These are phyloP conservation scores for Botrytis fabae DNA, from an alignment of 2,329 filamentous ascomycete genomes.

Conservation along the genomic window DNA sequence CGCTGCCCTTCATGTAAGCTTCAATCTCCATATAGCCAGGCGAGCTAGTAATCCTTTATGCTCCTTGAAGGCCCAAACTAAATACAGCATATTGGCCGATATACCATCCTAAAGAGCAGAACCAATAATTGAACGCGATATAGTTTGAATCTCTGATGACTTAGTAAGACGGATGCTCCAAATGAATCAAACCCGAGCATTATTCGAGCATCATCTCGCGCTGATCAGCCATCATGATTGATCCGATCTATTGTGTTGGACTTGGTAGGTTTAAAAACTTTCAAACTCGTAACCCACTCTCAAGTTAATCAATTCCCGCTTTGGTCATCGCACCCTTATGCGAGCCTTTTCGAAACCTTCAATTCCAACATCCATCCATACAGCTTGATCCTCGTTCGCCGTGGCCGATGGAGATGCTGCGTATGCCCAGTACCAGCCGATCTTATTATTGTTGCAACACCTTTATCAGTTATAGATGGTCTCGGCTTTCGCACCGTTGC, in stretches of 20 bases:
- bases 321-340: slow-evolving; percentile 11
- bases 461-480: neutral
- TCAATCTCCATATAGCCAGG: slow-evolving; percentile 11
- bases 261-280: neutral
- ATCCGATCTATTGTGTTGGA: slow-evolving; percentile 3
- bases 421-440: neutral
- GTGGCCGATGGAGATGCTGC: neutral
- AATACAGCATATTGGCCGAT: neutral
- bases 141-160: neutral
- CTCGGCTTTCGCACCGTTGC: slow-evolving; percentile 28
- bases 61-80: neutral
- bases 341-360: slow-evolving; percentile 15
- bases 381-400: slow-evolving; percentile 28
- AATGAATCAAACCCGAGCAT: slow-evolving; percentile 10
- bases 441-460: slow-evolving; percentile 8
- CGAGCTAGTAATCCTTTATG: slow-evolving; percentile 2
- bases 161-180: neutral
- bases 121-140: neutral
- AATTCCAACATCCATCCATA: slow-evolving; percentile 2
- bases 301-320: slow-evolving; percentile 12
- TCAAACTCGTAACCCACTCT: neutral
- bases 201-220: neutral
- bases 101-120: neutral
- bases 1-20: slow-evolving; percentile 14
- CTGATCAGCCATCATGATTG: slow-evolving; percentile 10